Base-by-base conservation (phyloP, 352 stramenopile genomes). In the Thalassiosira pacifica region DNA sequence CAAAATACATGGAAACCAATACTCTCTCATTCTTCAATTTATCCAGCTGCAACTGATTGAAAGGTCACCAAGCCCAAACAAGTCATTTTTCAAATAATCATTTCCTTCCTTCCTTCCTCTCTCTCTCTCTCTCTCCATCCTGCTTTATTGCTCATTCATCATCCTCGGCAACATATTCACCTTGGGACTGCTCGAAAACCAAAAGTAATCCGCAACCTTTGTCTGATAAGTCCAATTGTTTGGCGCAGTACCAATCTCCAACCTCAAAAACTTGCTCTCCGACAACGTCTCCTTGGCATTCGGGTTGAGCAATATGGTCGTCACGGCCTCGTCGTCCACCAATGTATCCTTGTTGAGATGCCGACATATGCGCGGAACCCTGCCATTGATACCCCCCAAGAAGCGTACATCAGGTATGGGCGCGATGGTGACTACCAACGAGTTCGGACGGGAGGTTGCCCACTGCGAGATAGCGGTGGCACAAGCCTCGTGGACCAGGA, bases 121-220 rank as follows among this genome's bases (percentile, higher is more conserved):
- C n/a, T n/a, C n/a, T n/a, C n/a, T n/a, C n/a, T n/a, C n/a, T n/a
- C n/a, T n/a, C n/a, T n/a, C n/a, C n/a, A n/a, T n/a, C n/a, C n/a
- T n/a, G n/a, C n/a, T n/a, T 19, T 57, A 57, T 68, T 78, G 79
- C 48, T 87, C 79, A 88, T 95, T 93, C 91, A 95, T 95, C 68
- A 95, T 79, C 57, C 91, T 68, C 29, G 89, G 88, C 55, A 95
- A 77, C 78, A 94, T 85, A 72, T 92, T 95, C 3, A 95, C 91
- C 63, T 94, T 95, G 13, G 91, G 91, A 67, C 88, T 90, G 53
- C 57, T 86, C 22, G 85, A 92, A 69, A 95, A 95, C 91, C 91
- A 95, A 22, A 95, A 45, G 77, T 93, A 95, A 78, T 95, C 91
- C 16, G 91, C 83, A 34, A 95, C 79, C 61, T 95, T 95, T 11